Base-by-base conservation (phyloP, 2,329 filamentous ascomycete genomes). In the Colletotrichum tropicicola region DNA sequence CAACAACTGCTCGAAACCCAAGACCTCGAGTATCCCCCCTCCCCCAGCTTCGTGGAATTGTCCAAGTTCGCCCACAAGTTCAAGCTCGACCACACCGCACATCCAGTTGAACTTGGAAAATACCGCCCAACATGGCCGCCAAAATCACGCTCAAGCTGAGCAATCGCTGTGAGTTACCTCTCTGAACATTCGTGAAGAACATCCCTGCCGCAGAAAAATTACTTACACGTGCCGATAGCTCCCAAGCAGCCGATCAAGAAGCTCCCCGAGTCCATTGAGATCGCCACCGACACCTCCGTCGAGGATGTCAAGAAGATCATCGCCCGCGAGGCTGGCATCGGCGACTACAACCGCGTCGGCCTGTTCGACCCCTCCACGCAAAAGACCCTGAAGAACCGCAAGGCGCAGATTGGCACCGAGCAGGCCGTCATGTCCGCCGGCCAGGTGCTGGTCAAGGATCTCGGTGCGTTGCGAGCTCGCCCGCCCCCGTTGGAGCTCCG, bases 391-490 rank as follows among this genome's bases (percentile, higher is more conserved):
- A 90, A 89, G 78, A 83, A 91, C 77, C 84, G 87, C 69, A 85
- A 82, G 71, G 86, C 87, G 19, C 75, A 83, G 47, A 68, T 90
- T 35, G 74, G 74, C 30, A 78, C 85, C 61, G 82, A 85, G 70
- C 72, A 80, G 28, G 80, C 80, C 58, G 82, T 90, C 8, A 72
- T 81, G 53, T 77, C 80, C 32, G 75, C 79, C 12, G 81, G 82
- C 62, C 85, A 89, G 77, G 78, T 99, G 51, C 89, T 96, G 70
- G 92, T 98, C 68, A 98, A 99, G 82, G 95, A 99, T 76, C 85
- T 99, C 28, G 96, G 94, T 95, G 86, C 56, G 86, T 73, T 35
- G 6, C 2, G 19, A 23, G 17, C 30, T 21, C 41, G 10, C 8
- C 3, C 41, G 10, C 8, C 3, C 21, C 15, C n/a, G 32, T 9